phyloP scores from a whole-genome alignment of 306 rosid genomes.

The Citrullus colocynthis region DNA sequence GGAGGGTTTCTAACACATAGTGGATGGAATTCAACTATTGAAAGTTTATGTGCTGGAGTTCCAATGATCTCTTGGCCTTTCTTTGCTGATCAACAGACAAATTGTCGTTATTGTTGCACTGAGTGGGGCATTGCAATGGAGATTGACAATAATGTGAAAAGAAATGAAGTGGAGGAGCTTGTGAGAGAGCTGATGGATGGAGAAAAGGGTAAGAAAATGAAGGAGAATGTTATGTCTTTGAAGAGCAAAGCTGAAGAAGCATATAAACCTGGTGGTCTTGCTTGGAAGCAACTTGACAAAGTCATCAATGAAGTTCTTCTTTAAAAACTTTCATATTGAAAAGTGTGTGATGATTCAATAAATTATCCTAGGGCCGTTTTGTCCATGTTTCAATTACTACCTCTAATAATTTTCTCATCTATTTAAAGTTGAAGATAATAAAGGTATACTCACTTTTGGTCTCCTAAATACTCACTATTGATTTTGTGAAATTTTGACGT shows the following conservation, averaged over 20 bases:
- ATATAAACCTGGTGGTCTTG: not conserved
- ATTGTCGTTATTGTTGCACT: slow-evolving; percentile 16
- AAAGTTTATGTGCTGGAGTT: slow-evolving; percentile 27
- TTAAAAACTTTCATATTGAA: too few species aligned
- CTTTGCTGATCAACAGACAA: slow-evolving; percentile 23
- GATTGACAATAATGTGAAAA: slow-evolving; percentile 20
- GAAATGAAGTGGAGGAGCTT: slow-evolving; percentile 24
- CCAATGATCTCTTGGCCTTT: slow-evolving; percentile 29
- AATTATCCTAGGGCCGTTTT: too few species aligned
- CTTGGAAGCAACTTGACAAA: not conserved
- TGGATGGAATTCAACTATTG: slow-evolving; percentile 19
- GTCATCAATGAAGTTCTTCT: not conserved
- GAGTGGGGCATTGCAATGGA: slow-evolving; percentile 36
- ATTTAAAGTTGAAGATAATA: too few species aligned
- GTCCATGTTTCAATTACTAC: too few species aligned
- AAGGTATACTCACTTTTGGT: too few species aligned
- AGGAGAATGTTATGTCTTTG: slow-evolving; percentile 13
- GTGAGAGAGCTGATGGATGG: slow-evolving; percentile 28
- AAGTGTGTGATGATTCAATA: too few species aligned
- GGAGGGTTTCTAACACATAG: slow-evolving; percentile 25
- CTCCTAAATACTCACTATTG: too few species aligned
- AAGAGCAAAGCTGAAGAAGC: not conserved
- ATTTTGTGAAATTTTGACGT: too few species aligned
- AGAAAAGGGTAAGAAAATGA: slow-evolving; percentile 28
- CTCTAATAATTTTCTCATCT: too few species aligned